Evolutionary conservation across 2,329 filamentous ascomycete genomes (phyloP), one percentile per base, ranked within the genome.

Genomic region (Ceratocystis diversiconidia): DNA sequence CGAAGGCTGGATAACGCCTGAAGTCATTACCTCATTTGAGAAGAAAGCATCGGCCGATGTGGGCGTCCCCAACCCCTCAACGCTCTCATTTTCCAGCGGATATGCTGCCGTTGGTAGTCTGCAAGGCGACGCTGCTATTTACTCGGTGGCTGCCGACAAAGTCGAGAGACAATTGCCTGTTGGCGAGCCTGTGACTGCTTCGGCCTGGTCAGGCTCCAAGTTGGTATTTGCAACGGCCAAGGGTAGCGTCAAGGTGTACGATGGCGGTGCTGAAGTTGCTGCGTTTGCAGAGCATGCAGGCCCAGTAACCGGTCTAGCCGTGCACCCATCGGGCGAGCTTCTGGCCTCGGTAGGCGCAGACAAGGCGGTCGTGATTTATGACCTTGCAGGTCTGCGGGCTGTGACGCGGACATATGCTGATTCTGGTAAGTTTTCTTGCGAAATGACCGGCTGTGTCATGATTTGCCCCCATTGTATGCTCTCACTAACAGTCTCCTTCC

Each of bases 281-380:
- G 84, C 84, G 57, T 85, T 95, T 70, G 80, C 81, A n/a, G 86
- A 89, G 63, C 94, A 99, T 74, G 88, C 91, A 25, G 92, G 92
- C 3, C 80, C 89, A 66, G 88, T 85, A 1, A 94, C 86, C 7
- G 87, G 84, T 4, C 75, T 99, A 66, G 85, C 90, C 44, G 73
- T 92, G 6, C 94, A 99, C 74, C 90, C 94, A 0, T 87, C 88
- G 69, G 89, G 88, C 48, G 84, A 88, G 64, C 84, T 99, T 66
- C 74, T 96, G 60, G 92, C 89, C 1, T 96, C 92, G 0, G 88
- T 94, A 43, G 92, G 92, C 61, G 82, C 85, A 1, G 94, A 99
- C 74, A 96, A 96, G 82, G 92, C 88, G 74, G 91, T 95, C 72
- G 84, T 92, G 1, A 84, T 97, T 68, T 96, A 97, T 75, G 90